Base-by-base conservation (phyloP, 305 asterid species). In the Coffea humblotiana region DNA sequence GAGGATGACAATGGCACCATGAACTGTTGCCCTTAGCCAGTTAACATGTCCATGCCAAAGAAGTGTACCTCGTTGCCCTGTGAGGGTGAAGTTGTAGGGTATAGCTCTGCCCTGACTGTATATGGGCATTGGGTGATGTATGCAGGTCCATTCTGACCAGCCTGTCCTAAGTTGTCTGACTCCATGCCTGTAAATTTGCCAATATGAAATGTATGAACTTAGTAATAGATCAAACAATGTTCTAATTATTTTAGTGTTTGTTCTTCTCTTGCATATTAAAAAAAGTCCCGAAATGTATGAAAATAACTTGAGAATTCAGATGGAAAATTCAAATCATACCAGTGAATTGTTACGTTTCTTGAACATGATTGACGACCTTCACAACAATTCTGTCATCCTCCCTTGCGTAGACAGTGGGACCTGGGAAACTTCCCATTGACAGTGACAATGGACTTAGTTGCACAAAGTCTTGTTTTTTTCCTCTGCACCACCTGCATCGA, bases 391-490 rank as follows among this genome's bases (percentile, higher is more conserved):
- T 92, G 52, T 92, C 97, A 47, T 83, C 95, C 82, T 92, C 97
- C 84, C 91, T 85, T 11, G 95, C 92, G 8, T 87, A 87, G 40
- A 90, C 88, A 32, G 91, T 84, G 1, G 97, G 95, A 82, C 97
- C 97, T 29, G 97, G 97, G 97, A 65, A 88, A 92, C 80, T 82
- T 89, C 52, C 93, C 97, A 43, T 92, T 92, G 69, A 92, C 94
- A 7, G 82, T 78, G 73, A 92, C 84, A 32, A 82, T 88, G 23
- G 92, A 81, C 89, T 92, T 92, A 76, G 83, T 86, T 37, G 85
- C 82, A 45, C 93, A 92, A 25, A 92, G 71, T 83, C 84, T 83
- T 25, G 90, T 88, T 43, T 67, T 54, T 68, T 88, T 92, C 82
- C 80, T 90, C 86, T 29, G 77, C 37, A 83, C 92, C 82, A 88